Conservation (phyloP, 73 alveolate species). For the Halteria grandinella region DNA sequence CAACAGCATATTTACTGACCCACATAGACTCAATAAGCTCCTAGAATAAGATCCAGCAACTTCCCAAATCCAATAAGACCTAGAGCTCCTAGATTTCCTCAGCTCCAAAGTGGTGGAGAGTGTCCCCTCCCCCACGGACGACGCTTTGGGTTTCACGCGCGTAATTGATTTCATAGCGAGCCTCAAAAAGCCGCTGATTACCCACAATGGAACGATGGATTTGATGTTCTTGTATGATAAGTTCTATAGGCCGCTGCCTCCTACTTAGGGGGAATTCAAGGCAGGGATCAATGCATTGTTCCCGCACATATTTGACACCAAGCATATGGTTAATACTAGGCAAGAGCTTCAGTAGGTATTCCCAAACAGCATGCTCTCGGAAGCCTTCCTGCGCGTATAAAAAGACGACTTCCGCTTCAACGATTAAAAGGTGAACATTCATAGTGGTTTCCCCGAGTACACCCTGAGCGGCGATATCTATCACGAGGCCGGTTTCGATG, state of each 20-base stretch:
- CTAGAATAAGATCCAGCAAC: too few relatives aligned
- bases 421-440: background rate
- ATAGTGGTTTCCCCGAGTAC: too few relatives aligned
- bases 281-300: background rate
- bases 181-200: conserved; percentile 6
- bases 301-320: conserved; percentile 31
- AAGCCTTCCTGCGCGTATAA: background rate
- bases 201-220: conserved; percentile 51
- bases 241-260: conserved; percentile 19
- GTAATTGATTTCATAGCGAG: background rate
- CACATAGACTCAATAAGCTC: too few relatives aligned
- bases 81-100: too few relatives aligned
- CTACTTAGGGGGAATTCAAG: background rate
- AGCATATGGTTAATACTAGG: conserved; percentile 33
- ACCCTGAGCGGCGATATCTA: background rate
- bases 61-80: too few relatives aligned
- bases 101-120: background rate
- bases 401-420: background rate
- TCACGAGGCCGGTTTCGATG: conserved; percentile 51
- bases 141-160: background rate
- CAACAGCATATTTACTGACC: too few relatives aligned
- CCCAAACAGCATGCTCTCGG: background rate
- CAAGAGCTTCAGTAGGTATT: background rate
- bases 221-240: conserved; percentile 37
- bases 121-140: background rate